A percentile compares a stretch with the other conserved stretches of the same genome.
These are phyloP conservation scores for Pseudogymnoascus sp. DNA, from an alignment of 2,329 filamentous ascomycete species.

Conservation along the genomic window DNA sequence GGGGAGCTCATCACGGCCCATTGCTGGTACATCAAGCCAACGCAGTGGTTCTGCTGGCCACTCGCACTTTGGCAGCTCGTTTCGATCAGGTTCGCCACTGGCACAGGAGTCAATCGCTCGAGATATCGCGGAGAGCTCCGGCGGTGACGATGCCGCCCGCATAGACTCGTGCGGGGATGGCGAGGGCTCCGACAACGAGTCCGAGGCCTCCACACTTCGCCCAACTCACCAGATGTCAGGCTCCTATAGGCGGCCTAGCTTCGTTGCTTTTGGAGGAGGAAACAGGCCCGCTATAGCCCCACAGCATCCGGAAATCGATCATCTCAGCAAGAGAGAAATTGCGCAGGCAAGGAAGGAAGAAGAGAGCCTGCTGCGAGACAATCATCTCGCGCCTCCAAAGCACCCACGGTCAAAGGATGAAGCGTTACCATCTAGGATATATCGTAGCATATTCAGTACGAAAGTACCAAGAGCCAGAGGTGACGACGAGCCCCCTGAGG, in stretches of 20 bases:
- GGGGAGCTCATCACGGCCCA: background rate
- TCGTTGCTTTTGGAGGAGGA: slow-evolving; percentile 66
- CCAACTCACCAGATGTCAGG: slow-evolving; percentile 48
- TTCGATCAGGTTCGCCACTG: slow-evolving; percentile 56
- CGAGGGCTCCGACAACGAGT: slow-evolving; percentile 37
- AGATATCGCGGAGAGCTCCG: slow-evolving; percentile 56
- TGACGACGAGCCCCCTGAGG: slow-evolving; percentile 26
- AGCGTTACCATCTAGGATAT: slow-evolving; percentile 33
- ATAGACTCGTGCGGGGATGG: slow-evolving; percentile 33
- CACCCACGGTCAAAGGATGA: slow-evolving; percentile 34
- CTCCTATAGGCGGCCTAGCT: slow-evolving; percentile 70
- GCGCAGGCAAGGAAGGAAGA: slow-evolving; percentile 53
- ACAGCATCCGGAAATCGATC: slow-evolving; percentile 35
- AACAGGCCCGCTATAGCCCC: slow-evolving; percentile 64
- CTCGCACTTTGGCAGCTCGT: slow-evolving; percentile 37
- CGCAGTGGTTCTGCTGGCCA: slow-evolving; percentile 23
- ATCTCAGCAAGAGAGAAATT: slow-evolving; percentile 48
- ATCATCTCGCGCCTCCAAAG: slow-evolving; percentile 59
- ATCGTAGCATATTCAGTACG: slow-evolving; percentile 47
- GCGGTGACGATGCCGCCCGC: slow-evolving; percentile 46
- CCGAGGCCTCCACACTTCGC: slow-evolving; percentile 30
- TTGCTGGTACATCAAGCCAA: background rate
- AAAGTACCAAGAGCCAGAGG: slow-evolving; percentile 35
- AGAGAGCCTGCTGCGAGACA: slow-evolving; percentile 56
- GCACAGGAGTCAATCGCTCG: slow-evolving; percentile 59